These are phyloP conservation scores for Plectosphaerella cucumerina DNA, from an alignment of 2,329 filamentous ascomycete species.

Conservation along the genomic window DNA sequence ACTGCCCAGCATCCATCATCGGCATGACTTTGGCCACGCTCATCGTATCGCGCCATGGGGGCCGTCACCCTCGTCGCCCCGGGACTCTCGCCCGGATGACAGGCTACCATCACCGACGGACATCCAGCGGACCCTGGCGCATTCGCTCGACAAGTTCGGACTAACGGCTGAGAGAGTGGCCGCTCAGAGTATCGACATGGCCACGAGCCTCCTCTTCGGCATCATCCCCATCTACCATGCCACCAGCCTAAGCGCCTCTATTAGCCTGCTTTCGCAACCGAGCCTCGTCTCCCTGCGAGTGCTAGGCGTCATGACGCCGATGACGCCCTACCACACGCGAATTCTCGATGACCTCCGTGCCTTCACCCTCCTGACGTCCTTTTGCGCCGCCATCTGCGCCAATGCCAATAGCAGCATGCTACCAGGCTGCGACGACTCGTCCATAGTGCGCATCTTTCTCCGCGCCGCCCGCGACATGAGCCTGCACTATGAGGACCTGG, in stretches of 20 bases:
- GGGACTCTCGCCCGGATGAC: background rate
- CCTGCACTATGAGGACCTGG: slow-evolving; percentile 32
- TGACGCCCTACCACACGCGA: background rate
- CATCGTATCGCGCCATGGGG: background rate
- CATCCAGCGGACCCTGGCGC: background rate
- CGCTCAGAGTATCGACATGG: slow-evolving; percentile 3
- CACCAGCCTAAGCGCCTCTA: background rate
- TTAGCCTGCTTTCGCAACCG: background rate
- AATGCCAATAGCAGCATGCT: slow-evolving; percentile 35
- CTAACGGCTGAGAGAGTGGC: slow-evolving; percentile 3
- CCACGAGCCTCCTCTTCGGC: slow-evolving; percentile 5
- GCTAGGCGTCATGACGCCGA: background rate
- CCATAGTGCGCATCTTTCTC: slow-evolving; percentile 27
- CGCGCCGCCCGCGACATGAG: slow-evolving; percentile 32
- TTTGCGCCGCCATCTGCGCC: slow-evolving; percentile 39
- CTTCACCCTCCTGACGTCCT: slow-evolving; percentile 36
- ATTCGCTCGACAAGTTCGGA: background rate
- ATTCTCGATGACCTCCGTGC: slow-evolving; percentile 9
- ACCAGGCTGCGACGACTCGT: slow-evolving; percentile 29
- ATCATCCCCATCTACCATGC: slow-evolving; percentile 2
- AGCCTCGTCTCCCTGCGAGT: background rate
- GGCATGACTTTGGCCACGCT: background rate
- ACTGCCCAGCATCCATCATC: background rate
- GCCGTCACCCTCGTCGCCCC: background rate
- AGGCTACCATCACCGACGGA: background rate